Percentiles rank a stretch among this genome's conserved stretches.
These are phyloP conservation scores for Oryza australiensis DNA, from an alignment of 176 grass and related monocot species.

Conservation along the genomic window DNA sequence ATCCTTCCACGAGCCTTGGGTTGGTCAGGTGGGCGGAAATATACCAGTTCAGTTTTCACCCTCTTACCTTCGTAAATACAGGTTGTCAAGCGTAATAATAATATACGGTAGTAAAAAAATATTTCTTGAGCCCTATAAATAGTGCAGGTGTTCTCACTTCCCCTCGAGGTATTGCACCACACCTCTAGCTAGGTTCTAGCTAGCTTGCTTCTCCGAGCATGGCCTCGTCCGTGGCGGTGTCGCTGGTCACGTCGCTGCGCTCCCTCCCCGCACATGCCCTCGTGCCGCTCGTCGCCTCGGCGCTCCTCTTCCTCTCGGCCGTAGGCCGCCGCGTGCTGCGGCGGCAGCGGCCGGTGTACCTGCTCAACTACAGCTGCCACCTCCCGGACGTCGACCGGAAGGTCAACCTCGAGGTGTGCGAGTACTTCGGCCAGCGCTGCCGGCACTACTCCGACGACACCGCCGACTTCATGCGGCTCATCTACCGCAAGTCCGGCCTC, in stretches of 20 bases:
- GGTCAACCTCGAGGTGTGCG: conserved; percentile 64
- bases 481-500: conserved; percentile 82
- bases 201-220: not conserved
- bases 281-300: conserved; percentile 19
- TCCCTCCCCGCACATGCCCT: conserved; percentile 30
- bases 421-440: conserved; percentile 67
- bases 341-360: conserved; percentile 51
- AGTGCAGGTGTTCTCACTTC: not conserved
- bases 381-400: conserved; percentile 55
- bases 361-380: conserved; percentile 79
- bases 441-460: conserved; percentile 41
- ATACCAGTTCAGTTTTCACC: no score
- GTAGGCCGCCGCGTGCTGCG: conserved; percentile 30
- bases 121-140: not conserved
- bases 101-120: no score
- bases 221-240: not conserved
- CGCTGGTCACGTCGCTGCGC: conserved; percentile 3
- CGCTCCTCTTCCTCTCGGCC: conserved; percentile 17
- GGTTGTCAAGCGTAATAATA: no score
- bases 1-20: no score
- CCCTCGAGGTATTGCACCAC: not conserved
- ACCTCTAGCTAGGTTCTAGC: not conserved
- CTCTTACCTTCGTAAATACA: no score
- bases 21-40: no score
- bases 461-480: conserved; percentile 68